These are phyloP conservation scores for Aspergillus bombycis DNA, from an alignment of 2,329 filamentous ascomycete genomes.

Conservation along the genomic window DNA sequence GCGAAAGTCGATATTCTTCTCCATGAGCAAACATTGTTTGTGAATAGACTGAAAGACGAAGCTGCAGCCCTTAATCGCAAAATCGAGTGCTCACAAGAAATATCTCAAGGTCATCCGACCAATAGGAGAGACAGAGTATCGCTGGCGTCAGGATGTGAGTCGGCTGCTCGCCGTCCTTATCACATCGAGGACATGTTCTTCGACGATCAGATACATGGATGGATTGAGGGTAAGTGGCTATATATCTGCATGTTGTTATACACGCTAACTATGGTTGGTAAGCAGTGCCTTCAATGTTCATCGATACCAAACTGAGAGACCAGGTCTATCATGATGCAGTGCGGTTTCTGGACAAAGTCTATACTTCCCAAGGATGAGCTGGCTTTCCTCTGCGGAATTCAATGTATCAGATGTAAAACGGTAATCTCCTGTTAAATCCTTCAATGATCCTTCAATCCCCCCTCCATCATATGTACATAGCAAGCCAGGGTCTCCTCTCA, in stretches of 20 bases:
- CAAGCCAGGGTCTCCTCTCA: neutral
- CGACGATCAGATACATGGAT: neutral
- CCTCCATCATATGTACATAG: neutral
- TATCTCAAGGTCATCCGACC: neutral
- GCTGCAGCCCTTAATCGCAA: slow-evolving; percentile 4
- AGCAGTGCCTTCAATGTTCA: neutral
- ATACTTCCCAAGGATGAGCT: neutral
- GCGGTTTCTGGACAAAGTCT: neutral
- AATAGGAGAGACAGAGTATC: no score
- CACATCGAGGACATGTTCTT: neutral
- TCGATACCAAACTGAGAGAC: neutral
- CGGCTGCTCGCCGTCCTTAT: neutral
- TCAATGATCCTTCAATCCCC: neutral
- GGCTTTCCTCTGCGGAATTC: neutral
- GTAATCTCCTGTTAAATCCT: neutral
- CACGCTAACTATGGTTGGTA: neutral
- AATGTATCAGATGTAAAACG: neutral
- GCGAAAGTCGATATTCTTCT: slow-evolving; percentile 13
- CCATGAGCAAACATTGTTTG: slow-evolving; percentile 10
- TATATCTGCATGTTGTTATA: neutral
- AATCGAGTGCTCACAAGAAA: neutral
- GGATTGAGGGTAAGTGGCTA: neutral
- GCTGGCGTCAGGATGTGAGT: neutral
- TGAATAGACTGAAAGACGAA: slow-evolving; percentile 12
- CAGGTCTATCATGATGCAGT: neutral